These are phyloP conservation scores for Apodospora peruviana DNA, from an alignment of 495 filamentous ascomycete species.

Conservation along the genomic window DNA sequence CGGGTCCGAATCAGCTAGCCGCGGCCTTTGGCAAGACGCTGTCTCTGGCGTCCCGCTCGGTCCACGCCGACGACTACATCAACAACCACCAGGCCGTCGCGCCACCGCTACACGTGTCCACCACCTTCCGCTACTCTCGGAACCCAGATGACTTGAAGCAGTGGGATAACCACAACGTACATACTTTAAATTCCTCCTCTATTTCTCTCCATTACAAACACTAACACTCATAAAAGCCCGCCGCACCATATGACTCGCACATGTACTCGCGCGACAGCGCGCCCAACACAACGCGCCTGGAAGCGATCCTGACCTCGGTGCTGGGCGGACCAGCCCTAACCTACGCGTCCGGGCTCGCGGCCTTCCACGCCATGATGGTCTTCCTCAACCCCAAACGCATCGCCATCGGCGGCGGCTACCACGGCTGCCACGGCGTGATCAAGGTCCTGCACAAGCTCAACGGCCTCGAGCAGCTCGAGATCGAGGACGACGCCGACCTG, in stretches of 20 bases:
- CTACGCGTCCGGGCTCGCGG: constrained; percentile 80
- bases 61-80: constrained; percentile 81
- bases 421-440: constrained; percentile 87
- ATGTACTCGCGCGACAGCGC: constrained; percentile 75
- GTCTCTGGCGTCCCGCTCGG: constrained; percentile 61
- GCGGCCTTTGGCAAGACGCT: constrained; percentile 27
- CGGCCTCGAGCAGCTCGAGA: constrained; percentile 57
- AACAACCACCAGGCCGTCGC: constrained; percentile 71
- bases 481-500: constrained; percentile 43
- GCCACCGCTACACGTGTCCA: constrained; percentile 79
- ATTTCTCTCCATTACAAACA: neutral
- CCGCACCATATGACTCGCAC: constrained; percentile 40
- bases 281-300: constrained; percentile 78
- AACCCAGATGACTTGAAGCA: constrained; percentile 59
- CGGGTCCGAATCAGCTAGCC: constrained; percentile 19
- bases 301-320: constrained; percentile 68
- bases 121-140: constrained; percentile 75
- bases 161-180: constrained; percentile 39
- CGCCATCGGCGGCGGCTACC: constrained; percentile 78
- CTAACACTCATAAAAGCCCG: constrained; percentile 23
- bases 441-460: constrained; percentile 63
- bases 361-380: constrained; percentile 77
- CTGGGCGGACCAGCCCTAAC: constrained; percentile 63
- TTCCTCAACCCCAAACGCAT: constrained; percentile 73
- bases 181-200: constrained; percentile 6